Evolutionary conservation across 1,284 basidiomycete genomes (phyloP), one percentile per base, ranked within the genome.

Genomic region (Ustilago cynodontis): DNA sequence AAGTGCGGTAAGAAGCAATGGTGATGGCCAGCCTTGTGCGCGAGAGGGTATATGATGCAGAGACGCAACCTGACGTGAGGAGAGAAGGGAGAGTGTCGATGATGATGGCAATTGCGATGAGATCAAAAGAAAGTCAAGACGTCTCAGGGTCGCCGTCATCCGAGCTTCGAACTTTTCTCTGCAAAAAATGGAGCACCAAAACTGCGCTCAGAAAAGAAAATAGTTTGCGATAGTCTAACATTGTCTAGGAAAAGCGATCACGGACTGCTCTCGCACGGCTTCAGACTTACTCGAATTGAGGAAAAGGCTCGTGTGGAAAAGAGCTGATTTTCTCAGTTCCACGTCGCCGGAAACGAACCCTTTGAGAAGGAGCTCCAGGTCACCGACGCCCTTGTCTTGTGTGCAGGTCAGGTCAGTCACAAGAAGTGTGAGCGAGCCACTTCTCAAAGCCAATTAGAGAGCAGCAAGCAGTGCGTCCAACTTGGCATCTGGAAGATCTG

Each of bases 321-420:
- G 26, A 24, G 41, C 20, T 28, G 26, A 18, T 16, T 10, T 58
- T 56, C 41, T 14, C 43, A 50, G 45, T 72, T 72, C 70, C 70
- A 72, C 70, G 70, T 72, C 70, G 70, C 70, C 65, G 65, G 53
- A 72, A 72, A 70, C 67, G 67, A 70, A 53, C 67, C 60, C 28
- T 45, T n/a, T 33, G 47, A 43, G 41, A 20, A n/a, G 52, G 28
- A 24, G 50, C 22, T 49, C 66, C 66, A 69, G 59, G 50, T 62
- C 60, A 69, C 66, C 60, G 51, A 61, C 59, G 41, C n/a, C n/a
- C 6, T 20, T 43, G 18, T 43, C 6, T 43, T 1, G 11, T 20
- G n/a, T n/a, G n/a, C n/a, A 20, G n/a, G 41, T 24, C 59, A 29
- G 53, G 35, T 33, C 22, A 49, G 24, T 49, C 24, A 26, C 47